These are phyloP conservation scores for Hippophae rhamnoides DNA, from an alignment of 306 rosid genomes.

Conservation along the genomic window DNA sequence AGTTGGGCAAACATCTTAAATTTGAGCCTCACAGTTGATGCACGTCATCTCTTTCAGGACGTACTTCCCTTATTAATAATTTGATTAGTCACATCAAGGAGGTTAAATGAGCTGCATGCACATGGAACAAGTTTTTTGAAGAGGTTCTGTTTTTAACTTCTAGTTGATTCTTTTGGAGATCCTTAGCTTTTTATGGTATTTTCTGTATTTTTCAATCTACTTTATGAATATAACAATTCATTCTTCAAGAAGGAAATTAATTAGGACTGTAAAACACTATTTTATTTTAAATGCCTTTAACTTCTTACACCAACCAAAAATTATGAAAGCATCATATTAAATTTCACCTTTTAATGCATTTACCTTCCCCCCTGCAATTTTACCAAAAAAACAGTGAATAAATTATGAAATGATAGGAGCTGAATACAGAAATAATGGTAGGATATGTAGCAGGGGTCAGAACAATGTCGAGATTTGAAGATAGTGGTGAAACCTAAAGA, in stretches of 20 bases:
- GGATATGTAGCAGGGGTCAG: not conserved
- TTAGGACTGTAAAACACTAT: no score
- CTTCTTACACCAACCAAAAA: not conserved
- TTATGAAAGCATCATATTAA: not conserved
- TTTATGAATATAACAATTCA: no score
- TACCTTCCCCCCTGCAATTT: not conserved
- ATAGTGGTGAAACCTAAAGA: no score
- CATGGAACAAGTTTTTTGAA: not conserved
- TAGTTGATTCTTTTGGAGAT: not conserved
- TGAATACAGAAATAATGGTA: no score
- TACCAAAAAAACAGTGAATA: no score
- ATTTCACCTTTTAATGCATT: conserved; percentile 3
- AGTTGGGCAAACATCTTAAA: not conserved
- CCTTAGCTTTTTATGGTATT: not conserved
- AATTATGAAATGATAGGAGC: no score
- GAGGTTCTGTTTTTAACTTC: no score
- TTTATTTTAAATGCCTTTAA: no score
- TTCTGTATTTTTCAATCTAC: no score
- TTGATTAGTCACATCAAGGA: conserved; percentile 1
- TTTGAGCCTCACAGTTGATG: not conserved
- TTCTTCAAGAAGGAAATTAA: no score
- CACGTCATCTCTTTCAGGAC: not conserved
- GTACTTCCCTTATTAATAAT: not conserved
- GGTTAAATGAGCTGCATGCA: not conserved
- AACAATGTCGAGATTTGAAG: no score